Base-by-base conservation (phyloP, 1,284 basidiomycete genomes). In the Ceratobasidium sp. region DNA sequence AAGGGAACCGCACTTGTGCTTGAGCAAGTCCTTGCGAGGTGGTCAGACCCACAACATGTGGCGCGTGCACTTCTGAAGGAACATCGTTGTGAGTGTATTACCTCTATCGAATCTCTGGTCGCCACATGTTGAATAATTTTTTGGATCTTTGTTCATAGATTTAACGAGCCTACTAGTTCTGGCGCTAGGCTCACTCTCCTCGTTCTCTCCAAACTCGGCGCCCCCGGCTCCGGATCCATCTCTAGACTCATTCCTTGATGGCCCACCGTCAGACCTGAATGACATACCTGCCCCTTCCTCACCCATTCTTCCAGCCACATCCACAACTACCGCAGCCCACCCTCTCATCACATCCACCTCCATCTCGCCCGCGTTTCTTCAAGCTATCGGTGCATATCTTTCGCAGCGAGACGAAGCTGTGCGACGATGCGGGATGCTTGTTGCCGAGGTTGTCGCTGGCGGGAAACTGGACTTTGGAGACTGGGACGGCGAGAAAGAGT, bases 391-490 rank as follows among this genome's bases (percentile, higher is more conserved):
- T 10, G 85, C 86, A 6, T 97, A 97, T 83, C 91, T 98, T 58
- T 88, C 88, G 0, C 96, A 98, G 82, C 86, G 93, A 3, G 95
- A 97, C 78, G 86, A 89, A 3, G 89, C 90, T 1, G 89, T 98
- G 15, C 92, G 97, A 1, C 89, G 93, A n/a, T 93, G 96, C 81
- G 97, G 97, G 1, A 98, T 99, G 97, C 89, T 99, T 13, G 91
- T 92, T 0, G 97, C 95, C 0, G 97, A 99, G 84, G 86, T 94
- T 69, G 88, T 94, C 15, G 93, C 94, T 0, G 89, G 91, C 0
- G 94, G 93, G 84, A 88, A 89, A 58, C 88, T 99, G 7, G 88
- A 90, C 78, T 99, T 99, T 81, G 91, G 89, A 0, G 90, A 89
- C 56, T 99, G 97, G 97, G 92, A 94, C 3, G 96, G 94, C 42